These are phyloP conservation scores for Mycena metata DNA, from an alignment of 768 basidiomycete species.

Conservation along the genomic window DNA sequence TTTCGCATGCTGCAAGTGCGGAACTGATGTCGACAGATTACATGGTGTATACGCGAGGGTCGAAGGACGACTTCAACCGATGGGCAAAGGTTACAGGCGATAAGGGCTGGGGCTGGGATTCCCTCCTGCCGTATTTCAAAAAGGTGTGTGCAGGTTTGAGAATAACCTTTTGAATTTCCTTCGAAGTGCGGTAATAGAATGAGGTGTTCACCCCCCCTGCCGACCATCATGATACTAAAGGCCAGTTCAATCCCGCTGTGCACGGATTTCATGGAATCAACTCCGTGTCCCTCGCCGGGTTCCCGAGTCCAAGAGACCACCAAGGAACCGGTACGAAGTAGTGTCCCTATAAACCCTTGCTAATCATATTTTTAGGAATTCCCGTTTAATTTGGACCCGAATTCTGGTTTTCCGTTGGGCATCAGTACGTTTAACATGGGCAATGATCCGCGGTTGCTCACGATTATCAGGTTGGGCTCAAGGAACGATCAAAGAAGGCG, in stretches of 20 bases:
- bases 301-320: conserved; percentile 38
- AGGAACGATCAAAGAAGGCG: conserved; percentile 39
- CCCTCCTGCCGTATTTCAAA: conserved; percentile 36
- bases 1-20: no score
- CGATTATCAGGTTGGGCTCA: conserved; percentile 39
- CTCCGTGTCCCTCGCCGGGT: conserved; percentile 41
- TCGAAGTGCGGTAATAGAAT: conserved; percentile 33
- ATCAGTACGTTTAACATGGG: conserved; percentile 24
- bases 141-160: conserved; percentile 20
- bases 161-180: background rate
- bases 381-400: conserved; percentile 38
- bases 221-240: conserved; percentile 46
- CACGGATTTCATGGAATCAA: conserved; percentile 45
- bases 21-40: conserved; percentile 16
- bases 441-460: background rate
- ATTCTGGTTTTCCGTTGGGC: conserved; percentile 8
- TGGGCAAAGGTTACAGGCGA: conserved; percentile 37
- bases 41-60: conserved; percentile 39
- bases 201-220: conserved; percentile 44
- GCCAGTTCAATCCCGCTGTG: conserved; percentile 41
- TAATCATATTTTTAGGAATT: conserved; percentile 1
- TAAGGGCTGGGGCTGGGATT: conserved; percentile 42
- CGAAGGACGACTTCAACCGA: conserved; percentile 39
- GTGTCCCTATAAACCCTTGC: no score
- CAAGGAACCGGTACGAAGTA: conserved; percentile 23